phyloP scores from a whole-genome alignment of 192 early-diverging fungal species.

The Entophlyctis luteolus region DNA sequence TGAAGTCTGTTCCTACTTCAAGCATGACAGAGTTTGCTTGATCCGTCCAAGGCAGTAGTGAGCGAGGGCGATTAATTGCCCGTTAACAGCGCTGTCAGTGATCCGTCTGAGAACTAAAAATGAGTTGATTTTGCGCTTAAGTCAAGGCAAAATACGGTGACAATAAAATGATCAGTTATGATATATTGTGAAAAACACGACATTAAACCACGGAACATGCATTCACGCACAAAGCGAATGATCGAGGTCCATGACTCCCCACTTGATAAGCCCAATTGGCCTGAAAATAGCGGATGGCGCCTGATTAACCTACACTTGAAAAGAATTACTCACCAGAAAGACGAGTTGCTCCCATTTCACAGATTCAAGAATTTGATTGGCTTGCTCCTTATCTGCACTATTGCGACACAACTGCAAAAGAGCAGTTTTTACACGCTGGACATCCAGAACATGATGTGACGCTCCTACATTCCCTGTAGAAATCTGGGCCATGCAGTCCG shows the following conservation, averaged over 20 bases:
- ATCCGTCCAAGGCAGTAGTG: constrained; percentile 22
- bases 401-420: not conserved
- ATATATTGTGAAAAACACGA: not conserved
- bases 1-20: constrained; percentile 30
- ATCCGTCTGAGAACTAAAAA: constrained; percentile 17
- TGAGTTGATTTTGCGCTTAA: not conserved
- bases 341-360: constrained; percentile 7
- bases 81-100: constrained; percentile 17
- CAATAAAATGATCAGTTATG: not conserved
- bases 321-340: not conserved
- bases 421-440: not conserved
- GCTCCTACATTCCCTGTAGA: not conserved
- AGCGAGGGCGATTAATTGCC: constrained; percentile 31
- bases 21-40: constrained; percentile 23
- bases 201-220: not conserved
- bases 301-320: not conserved
- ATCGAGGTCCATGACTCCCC: not conserved
- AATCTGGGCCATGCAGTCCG: not conserved
- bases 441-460: not conserved
- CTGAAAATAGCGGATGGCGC: not conserved
- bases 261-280: not conserved
- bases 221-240: not conserved
- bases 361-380: not conserved
- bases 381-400: not conserved
- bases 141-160: not conserved